phyloP scores from a whole-genome alignment of 2,329 filamentous ascomycete species.

The Apiospora pterosperma region DNA sequence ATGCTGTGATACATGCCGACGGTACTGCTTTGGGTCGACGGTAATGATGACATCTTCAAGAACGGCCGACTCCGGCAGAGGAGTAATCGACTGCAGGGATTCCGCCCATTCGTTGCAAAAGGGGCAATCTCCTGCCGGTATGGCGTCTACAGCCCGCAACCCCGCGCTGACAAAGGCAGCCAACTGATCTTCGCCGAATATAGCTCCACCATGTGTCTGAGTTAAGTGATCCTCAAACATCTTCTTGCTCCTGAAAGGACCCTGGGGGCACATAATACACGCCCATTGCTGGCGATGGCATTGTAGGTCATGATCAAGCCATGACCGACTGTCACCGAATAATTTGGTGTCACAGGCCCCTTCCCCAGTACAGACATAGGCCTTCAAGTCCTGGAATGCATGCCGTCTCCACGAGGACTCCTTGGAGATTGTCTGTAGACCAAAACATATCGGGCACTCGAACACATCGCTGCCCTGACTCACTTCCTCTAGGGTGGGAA shows the following conservation, averaged over 20 bases:
- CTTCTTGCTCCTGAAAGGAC: neutral
- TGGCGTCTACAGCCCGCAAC: neutral
- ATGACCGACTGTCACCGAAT: neutral
- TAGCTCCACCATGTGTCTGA: neutral
- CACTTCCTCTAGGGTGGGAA: neutral
- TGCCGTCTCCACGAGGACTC: neutral
- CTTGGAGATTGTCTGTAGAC: neutral
- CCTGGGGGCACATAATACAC: neutral
- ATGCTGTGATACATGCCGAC: neutral
- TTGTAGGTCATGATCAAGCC: neutral
- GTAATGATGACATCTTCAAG: neutral
- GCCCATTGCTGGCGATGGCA: neutral
- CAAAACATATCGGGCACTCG: neutral
- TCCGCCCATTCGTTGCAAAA: neutral
- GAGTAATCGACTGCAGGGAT: neutral
- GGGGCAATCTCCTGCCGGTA: neutral
- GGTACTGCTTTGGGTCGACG: neutral
- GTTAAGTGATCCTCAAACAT: neutral
- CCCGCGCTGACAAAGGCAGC: neutral
- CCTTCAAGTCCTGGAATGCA: neutral
- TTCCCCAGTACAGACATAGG: neutral
- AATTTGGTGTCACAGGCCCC: neutral
- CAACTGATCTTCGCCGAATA: neutral
- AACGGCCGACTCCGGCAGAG: neutral
- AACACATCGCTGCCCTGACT: neutral